Evolutionary conservation across 2,329 filamentous ascomycete species (phyloP).

Genomic region (Aspergillus sp.): DNA sequence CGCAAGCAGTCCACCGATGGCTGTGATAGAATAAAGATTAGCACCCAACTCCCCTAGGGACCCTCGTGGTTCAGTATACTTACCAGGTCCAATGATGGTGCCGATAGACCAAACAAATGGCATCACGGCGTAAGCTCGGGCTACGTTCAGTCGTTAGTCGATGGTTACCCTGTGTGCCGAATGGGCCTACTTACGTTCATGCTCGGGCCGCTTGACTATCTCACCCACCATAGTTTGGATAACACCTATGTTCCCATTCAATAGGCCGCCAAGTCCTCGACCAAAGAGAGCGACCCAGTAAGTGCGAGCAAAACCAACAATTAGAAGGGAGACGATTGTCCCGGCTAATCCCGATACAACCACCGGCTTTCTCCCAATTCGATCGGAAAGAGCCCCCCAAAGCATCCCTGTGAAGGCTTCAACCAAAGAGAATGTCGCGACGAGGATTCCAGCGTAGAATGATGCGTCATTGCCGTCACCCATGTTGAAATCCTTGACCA

Average conservation of each 20-base stretch:
- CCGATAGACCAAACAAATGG: conserved; percentile 92
- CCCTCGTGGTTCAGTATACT: conserved; percentile 1
- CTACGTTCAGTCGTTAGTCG: conserved; percentile 41
- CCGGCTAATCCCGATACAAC: conserved; percentile 77
- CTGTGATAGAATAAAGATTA: conserved; percentile 33
- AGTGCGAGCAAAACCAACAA: conserved; percentile 79
- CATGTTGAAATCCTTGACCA: conserved; percentile 74
- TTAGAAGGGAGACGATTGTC: conserved; percentile 77
- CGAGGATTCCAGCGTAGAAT: conserved; percentile 83
- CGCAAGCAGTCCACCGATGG: conserved; percentile 83
- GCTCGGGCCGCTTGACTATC: conserved; percentile 76
- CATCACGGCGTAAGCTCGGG: conserved; percentile 86
- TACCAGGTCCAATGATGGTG: conserved; percentile 75
- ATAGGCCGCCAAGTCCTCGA: conserved; percentile 72
- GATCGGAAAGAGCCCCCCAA: conserved; percentile 82
- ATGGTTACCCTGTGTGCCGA: background rate
- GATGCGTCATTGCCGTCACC: conserved; percentile 73
- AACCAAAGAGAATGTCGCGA: conserved; percentile 79
- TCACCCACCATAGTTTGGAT: conserved; percentile 94
- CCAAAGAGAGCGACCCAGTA: conserved; percentile 81
- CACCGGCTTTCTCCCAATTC: conserved; percentile 80
- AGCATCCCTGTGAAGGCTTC: conserved; percentile 84
- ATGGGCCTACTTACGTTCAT: conserved; percentile 67
- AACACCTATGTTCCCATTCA: conserved; percentile 90
- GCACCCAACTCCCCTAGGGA: background rate